Conservation (phyloP, 2,329 filamentous ascomycete genomes). For the Fusarium nisikadoi region DNA sequence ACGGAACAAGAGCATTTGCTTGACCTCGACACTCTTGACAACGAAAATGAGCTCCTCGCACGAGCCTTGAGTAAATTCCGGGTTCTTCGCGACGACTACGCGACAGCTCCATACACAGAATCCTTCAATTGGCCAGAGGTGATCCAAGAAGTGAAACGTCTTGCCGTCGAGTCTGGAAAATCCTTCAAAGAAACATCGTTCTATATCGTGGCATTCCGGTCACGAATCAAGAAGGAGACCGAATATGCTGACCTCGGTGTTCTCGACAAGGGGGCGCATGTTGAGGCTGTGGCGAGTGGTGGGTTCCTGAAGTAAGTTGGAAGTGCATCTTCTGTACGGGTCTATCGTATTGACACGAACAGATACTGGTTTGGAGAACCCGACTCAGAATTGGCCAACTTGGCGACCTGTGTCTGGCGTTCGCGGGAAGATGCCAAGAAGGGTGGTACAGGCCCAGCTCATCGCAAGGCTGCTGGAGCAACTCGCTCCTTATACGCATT, state of each 20-base stretch:
- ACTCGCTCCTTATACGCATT: constrained; percentile 70
- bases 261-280: constrained; percentile 82
- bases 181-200: constrained; percentile 73
- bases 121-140: constrained; percentile 82
- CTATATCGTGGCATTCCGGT: constrained; percentile 88
- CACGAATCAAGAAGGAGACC: constrained; percentile 73
- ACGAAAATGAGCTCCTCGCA: constrained; percentile 75
- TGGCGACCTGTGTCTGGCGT: constrained; percentile 82
- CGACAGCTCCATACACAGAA: constrained; percentile 76
- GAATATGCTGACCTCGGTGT: constrained; percentile 74
- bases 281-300: constrained; percentile 81
- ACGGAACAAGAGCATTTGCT: constrained; percentile 76
- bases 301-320: constrained; percentile 78
- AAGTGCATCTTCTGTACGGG: neutral
- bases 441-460: constrained; percentile 69
- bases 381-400: constrained; percentile 75
- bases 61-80: constrained; percentile 74
- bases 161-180: constrained; percentile 58
- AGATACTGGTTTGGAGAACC: constrained; percentile 90
- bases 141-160: constrained; percentile 65
- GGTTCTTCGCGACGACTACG: constrained; percentile 75
- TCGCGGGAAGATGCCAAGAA: constrained; percentile 67
- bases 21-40: constrained; percentile 73
- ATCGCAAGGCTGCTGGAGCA: constrained; percentile 72
- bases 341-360: constrained; percentile 31